phyloP scores from a whole-genome alignment of 306 rosid genomes.

The Senna siamea region DNA sequence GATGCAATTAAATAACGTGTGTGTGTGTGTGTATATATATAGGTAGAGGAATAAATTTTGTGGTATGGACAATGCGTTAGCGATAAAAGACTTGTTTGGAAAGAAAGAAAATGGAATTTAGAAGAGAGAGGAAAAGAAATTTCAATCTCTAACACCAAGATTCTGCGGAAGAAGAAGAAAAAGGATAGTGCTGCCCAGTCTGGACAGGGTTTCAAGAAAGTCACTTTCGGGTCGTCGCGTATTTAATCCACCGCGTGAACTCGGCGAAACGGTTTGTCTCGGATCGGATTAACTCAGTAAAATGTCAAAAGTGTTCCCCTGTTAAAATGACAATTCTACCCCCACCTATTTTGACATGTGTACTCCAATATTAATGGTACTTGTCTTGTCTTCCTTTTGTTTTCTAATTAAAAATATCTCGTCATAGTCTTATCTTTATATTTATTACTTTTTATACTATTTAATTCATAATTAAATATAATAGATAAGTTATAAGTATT shows the following conservation, averaged over 20 bases:
- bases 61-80: too few relatives aligned
- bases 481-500: too few relatives aligned
- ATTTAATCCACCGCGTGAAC: constrained; percentile 31
- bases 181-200: background rate
- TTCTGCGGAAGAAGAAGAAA: constrained; percentile 28
- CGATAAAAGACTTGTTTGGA: background rate
- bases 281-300: background rate
- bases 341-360: background rate
- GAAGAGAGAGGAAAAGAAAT: background rate
- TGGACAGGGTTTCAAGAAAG: constrained; percentile 4
- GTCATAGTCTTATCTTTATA: background rate
- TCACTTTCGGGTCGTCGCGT: constrained; percentile 59
- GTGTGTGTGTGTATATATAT: background rate
- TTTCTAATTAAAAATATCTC: background rate
- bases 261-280: background rate
- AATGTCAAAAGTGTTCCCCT: background rate
- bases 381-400: background rate
- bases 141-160: constrained; percentile 36
- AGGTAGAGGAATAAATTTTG: background rate
- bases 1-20: constrained; percentile 15
- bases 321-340: background rate
- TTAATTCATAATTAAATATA: too few relatives aligned
- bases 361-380: background rate
- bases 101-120: background rate
- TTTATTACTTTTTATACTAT: background rate